These are phyloP conservation scores for Petunia secreta DNA, from an alignment of 257 asterid genomes.

Conservation along the genomic window DNA sequence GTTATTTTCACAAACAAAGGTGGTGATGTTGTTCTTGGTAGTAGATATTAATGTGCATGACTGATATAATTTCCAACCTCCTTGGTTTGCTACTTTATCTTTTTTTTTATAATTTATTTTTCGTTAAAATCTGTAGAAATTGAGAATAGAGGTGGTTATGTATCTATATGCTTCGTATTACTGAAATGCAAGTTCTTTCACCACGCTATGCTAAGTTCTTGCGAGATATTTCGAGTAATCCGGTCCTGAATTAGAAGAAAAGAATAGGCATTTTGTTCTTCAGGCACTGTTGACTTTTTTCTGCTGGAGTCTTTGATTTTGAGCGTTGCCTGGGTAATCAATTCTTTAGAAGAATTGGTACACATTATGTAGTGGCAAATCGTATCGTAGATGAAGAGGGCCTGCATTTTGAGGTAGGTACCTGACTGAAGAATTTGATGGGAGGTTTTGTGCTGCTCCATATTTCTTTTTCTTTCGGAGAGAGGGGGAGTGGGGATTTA, in stretches of 20 bases:
- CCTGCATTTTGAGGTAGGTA: constrained; percentile 10
- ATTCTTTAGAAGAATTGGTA: constrained; percentile 2
- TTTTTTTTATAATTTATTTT: not conserved
- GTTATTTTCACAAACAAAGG: constrained; percentile 72
- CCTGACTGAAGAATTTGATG: constrained; percentile 17
- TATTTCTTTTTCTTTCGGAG: not conserved
- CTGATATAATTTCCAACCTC: constrained; percentile 16
- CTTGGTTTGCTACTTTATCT: not conserved
- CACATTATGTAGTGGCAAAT: not conserved
- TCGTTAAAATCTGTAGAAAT: constrained; percentile 3
- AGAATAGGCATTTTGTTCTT: not conserved
- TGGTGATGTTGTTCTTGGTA: constrained; percentile 30
- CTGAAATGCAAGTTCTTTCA: constrained; percentile 16
- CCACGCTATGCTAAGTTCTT: not conserved
- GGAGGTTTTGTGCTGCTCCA: not conserved
- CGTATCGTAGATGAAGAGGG: not conserved
- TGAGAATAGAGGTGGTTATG: constrained; percentile 18
- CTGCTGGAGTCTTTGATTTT: not conserved
- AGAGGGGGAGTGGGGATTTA: not conserved
- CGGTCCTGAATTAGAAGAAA: not conserved
- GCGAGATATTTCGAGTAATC: not conserved
- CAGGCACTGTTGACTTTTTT: not conserved
- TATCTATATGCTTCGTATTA: constrained; percentile 16
- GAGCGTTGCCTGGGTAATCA: not conserved
- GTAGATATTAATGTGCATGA: constrained; percentile 22